Percentiles rank a stretch among this genome's conserved stretches.
These are phyloP conservation scores for Ochromonas danica DNA, from an alignment of 108 stramenopile species.

Conservation along the genomic window DNA sequence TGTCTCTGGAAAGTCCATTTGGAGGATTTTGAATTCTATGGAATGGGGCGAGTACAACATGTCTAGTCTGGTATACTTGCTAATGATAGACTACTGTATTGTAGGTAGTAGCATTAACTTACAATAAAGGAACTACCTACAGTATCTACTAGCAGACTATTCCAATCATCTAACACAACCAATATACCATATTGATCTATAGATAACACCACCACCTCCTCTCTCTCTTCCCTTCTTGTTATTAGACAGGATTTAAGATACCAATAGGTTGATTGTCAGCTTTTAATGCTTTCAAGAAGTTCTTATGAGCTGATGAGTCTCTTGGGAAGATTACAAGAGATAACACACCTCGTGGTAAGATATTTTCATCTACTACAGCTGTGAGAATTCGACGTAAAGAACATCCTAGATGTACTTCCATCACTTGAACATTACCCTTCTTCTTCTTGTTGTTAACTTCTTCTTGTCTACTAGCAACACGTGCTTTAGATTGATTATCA, in stretches of 20 bases:
- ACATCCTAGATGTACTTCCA: constrained; percentile 13
- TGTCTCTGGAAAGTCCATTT: too few relatives aligned
- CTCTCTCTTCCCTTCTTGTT: too few relatives aligned
- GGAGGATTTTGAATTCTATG: too few relatives aligned
- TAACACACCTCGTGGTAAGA: neutral
- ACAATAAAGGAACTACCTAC: too few relatives aligned
- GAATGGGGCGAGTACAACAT: too few relatives aligned
- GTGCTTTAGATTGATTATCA: neutral
- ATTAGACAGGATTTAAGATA: neutral
- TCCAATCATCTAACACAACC: too few relatives aligned
- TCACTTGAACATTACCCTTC: neutral
- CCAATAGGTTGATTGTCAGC: neutral
- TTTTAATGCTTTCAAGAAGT: constrained; percentile 10
- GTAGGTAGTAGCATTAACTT: too few relatives aligned
- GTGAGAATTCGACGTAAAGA: neutral
- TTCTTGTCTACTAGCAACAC: neutral
- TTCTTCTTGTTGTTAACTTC: neutral
- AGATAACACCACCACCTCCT: too few relatives aligned
- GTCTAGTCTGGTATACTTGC: too few relatives aligned
- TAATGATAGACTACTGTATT: too few relatives aligned
- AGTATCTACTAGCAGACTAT: too few relatives aligned
- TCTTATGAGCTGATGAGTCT: neutral
- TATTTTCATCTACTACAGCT: neutral
- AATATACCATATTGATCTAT: too few relatives aligned
- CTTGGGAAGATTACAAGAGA: neutral